Conservation (phyloP, 148 eudicot genomes). For the Spergularia bocconei region DNA sequence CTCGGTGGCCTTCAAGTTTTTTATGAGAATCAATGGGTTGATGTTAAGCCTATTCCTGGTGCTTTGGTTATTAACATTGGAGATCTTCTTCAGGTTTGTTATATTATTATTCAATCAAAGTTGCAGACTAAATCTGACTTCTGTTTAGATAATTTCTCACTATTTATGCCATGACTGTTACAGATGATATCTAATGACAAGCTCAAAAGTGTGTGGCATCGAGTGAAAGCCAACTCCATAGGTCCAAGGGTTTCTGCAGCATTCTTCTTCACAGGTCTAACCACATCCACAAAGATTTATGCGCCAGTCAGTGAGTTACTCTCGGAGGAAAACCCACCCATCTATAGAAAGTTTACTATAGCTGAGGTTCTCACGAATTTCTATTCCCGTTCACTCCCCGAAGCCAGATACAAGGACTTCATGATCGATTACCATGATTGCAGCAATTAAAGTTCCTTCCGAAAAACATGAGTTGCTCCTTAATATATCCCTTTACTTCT, state of each 20-base stretch:
- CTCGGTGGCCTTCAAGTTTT: slow-evolving; percentile 50
- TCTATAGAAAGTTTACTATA: slow-evolving; percentile 26
- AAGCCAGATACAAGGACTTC: slow-evolving; percentile 1
- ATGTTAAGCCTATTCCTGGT: slow-evolving; percentile 34
- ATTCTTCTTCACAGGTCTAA: slow-evolving; percentile 26
- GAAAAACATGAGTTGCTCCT: too few relatives aligned
- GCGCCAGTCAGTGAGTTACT: slow-evolving; percentile 41
- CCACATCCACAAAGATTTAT: slow-evolving; percentile 19
- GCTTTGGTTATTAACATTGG: slow-evolving; percentile 43
- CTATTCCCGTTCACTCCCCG: slow-evolving; percentile 18
- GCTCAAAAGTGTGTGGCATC: slow-evolving; percentile 37
- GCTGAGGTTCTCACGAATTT: slow-evolving; percentile 21
- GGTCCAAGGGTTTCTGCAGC: slow-evolving; percentile 52
- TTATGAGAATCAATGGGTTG: slow-evolving; percentile 34
- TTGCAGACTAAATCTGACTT: background rate
- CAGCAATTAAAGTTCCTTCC: background rate
- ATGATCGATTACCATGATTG: background rate
- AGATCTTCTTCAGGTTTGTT: slow-evolving; percentile 42
- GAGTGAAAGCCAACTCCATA: slow-evolving; percentile 30
- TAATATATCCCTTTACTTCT: too few relatives aligned
- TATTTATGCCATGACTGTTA: background rate
- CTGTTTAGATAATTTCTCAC: background rate
- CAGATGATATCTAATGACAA: slow-evolving; percentile 37
- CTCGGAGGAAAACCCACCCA: slow-evolving; percentile 36
- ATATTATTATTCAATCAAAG: background rate